A percentile compares a stretch with the other conserved stretches of the same genome.
Conservation (phyloP, 495 filamentous ascomycete genomes). For the Xylaria scruposa region DNA sequence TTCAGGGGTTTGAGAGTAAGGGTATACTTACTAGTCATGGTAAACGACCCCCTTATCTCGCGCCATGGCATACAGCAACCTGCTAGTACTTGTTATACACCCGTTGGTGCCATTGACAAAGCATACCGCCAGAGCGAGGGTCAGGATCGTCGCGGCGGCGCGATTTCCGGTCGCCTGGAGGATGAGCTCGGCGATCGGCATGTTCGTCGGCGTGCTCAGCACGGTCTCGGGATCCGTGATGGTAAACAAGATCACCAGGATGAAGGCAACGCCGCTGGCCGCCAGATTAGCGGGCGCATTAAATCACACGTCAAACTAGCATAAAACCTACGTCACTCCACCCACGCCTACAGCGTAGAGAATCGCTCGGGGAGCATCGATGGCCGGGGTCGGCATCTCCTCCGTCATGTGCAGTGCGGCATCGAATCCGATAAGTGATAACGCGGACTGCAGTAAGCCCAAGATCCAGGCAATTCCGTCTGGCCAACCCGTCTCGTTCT, state of each 20-base stretch:
- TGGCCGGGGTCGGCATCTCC: constrained; percentile 48
- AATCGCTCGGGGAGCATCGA: constrained; percentile 47
- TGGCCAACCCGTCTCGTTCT: constrained; percentile 68
- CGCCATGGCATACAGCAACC: constrained; percentile 63
- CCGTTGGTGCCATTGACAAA: constrained; percentile 48
- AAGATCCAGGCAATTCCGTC: constrained; percentile 69
- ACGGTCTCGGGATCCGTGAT: constrained; percentile 42
- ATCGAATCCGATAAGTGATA: constrained; percentile 68
- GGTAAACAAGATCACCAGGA: constrained; percentile 45
- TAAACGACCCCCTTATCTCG: constrained; percentile 61
- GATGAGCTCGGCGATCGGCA: constrained; percentile 54
- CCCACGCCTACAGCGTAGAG: constrained; percentile 45
- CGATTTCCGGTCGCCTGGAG: constrained; percentile 42
- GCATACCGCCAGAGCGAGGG: constrained; percentile 44
- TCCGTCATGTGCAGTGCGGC: constrained; percentile 69
- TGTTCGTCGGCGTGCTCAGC: constrained; percentile 45
- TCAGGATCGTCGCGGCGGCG: constrained; percentile 41
- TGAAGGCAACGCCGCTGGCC: constrained; percentile 37
- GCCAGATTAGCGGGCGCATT: not conserved
- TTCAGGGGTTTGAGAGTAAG: not conserved
- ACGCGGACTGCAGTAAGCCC: constrained; percentile 66
- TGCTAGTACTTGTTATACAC: constrained; percentile 58
- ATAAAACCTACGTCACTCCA: constrained; percentile 40
- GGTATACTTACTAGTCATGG: constrained; percentile 43
- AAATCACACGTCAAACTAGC: not conserved